phyloP scores from a whole-genome alignment of 2,329 filamentous ascomycete genomes.

The Hirsutella rhossiliensis region DNA sequence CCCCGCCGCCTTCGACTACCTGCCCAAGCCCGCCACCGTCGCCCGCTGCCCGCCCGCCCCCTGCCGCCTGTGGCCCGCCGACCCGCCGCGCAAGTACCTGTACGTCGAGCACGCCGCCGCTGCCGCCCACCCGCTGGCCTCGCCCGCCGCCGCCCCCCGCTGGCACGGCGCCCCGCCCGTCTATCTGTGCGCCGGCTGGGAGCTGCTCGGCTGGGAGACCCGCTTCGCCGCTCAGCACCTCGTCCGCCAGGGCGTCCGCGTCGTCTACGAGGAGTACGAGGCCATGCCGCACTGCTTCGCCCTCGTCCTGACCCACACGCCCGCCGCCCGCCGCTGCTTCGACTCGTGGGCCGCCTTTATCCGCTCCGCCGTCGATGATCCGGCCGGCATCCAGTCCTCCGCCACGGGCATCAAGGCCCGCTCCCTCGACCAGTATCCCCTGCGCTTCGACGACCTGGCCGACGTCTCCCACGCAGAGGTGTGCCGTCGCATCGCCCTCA shows the following conservation, averaged over 20 bases:
- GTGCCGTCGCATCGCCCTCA: constrained; percentile 21
- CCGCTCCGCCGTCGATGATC: constrained; percentile 22
- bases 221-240: constrained; percentile 47
- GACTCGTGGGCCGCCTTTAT: constrained; percentile 46
- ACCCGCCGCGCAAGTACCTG: constrained; percentile 38
- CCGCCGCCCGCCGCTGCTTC: constrained; percentile 38
- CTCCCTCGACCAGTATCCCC: constrained; percentile 33
- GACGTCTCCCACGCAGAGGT: constrained; percentile 32
- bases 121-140: constrained; percentile 55
- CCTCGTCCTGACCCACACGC: constrained; percentile 36
- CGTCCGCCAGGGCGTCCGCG: constrained; percentile 40
- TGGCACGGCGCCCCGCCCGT: constrained; percentile 56
- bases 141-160: constrained; percentile 40
- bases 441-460: constrained; percentile 30
- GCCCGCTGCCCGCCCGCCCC: constrained; percentile 17
- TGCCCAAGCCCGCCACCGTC: constrained; percentile 35
- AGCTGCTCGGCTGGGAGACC: constrained; percentile 58
- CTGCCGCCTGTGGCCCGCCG: constrained; percentile 46
- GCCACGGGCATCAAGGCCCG: constrained; percentile 37
- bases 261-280: constrained; percentile 62
- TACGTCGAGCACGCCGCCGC: constrained; percentile 40
- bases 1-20: constrained; percentile 21
- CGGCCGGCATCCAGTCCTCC: constrained; percentile 20
- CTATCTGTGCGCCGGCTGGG: constrained; percentile 58
- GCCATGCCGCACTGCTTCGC: constrained; percentile 72